phyloP scores from a whole-genome alignment of 345 rosid species.

The Schrenkiella parvula region DNA sequence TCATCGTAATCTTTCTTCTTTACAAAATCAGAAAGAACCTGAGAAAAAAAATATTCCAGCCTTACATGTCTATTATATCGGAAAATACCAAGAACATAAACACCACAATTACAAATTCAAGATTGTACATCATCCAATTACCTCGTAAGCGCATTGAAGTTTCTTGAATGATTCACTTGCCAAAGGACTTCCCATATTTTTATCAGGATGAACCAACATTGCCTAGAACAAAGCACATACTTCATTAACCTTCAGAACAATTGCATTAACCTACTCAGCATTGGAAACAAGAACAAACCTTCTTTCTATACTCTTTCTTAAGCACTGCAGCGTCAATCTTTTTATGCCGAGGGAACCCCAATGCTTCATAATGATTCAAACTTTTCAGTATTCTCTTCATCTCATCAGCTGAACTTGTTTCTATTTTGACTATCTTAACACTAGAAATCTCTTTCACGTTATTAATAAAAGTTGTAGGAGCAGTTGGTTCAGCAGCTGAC shows the following conservation, averaged over 20 bases:
- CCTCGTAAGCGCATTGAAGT: conserved; percentile 98
- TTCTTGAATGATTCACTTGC: conserved; percentile 99
- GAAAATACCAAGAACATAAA: not conserved
- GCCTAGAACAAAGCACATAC: conserved; percentile 50
- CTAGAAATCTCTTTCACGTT: conserved; percentile 45
- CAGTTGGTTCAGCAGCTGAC: conserved; percentile 55
- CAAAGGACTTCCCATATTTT: conserved; percentile 86
- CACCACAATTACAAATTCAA: not conserved
- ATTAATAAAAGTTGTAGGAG: conserved; percentile 45
- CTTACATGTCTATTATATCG: not conserved
- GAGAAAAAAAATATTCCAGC: not conserved
- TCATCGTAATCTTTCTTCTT: conserved; percentile 96
- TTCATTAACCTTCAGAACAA: not conserved
- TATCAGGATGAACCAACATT: conserved; percentile 99
- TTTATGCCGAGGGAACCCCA: conserved; percentile 71
- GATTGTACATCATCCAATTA: conserved; percentile 16
- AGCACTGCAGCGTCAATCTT: conserved; percentile 53
- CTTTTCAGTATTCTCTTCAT: conserved; percentile 83
- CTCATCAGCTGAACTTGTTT: conserved; percentile 59
- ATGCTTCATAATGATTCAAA: conserved; percentile 73
- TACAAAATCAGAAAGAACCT: conserved; percentile 87
- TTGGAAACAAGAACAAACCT: conserved; percentile 41
- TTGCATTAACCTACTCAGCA: not conserved
- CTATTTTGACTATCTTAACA: conserved; percentile 51
- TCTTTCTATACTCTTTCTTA: conserved; percentile 88